phyloP scores from a whole-genome alignment of 2,329 filamentous ascomycete genomes.

The Cadophora sp. region DNA sequence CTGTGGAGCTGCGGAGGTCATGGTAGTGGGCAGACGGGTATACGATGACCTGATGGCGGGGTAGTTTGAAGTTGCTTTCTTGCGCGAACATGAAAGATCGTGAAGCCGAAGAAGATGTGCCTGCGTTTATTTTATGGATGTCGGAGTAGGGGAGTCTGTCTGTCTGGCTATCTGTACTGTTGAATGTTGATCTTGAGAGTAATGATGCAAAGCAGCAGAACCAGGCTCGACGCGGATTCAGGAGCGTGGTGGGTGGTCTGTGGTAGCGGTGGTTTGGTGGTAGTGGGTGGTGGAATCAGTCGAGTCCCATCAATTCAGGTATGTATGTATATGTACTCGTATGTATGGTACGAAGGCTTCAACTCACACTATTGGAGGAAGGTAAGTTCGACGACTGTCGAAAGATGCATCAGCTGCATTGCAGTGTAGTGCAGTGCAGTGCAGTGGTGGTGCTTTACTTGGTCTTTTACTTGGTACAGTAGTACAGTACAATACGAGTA shows the following conservation, averaged over 20 bases:
- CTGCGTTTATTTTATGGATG: neutral
- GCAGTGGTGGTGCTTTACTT: too few species aligned
- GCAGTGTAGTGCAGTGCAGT: too few species aligned
- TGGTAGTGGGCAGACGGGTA: conserved; percentile 27
- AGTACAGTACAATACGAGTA: neutral
- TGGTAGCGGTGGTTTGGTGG: neutral
- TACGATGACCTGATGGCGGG: conserved; percentile 9
- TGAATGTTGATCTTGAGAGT: neutral
- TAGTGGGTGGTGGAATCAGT: too few species aligned
- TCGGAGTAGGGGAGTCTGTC: neutral
- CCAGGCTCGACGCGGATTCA: neutral
- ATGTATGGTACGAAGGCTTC: too few species aligned
- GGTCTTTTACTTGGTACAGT: too few species aligned
- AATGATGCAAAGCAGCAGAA: neutral
- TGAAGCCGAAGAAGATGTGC: neutral
- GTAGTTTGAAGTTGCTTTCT: neutral
- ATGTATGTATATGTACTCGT: too few species aligned
- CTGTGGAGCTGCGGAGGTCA: conserved; percentile 37
- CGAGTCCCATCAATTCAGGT: too few species aligned
- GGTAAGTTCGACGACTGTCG: too few species aligned
- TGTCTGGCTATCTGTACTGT: neutral
- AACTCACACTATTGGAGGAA: too few species aligned
- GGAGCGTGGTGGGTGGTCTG: neutral
- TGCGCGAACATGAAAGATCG: neutral
- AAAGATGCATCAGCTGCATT: too few species aligned